Base-by-base conservation (phyloP, 169 alveolate species). In the Plasmodium blacklocki region DNA sequence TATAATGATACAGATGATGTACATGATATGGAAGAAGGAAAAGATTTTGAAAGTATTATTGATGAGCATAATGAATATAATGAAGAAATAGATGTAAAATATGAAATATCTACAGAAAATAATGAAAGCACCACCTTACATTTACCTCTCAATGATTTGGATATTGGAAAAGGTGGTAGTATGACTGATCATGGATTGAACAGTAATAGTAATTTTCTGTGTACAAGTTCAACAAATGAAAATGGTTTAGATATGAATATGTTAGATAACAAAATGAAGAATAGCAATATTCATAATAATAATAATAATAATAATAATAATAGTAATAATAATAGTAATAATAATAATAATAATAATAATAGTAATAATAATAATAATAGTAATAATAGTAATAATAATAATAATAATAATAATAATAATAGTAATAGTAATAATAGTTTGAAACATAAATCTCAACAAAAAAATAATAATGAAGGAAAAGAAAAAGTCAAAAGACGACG, bases 401-500 rank as follows among this genome's bases (percentile, higher is more conserved):
- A 3, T 29, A 29, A 70, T 47, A 70, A 70, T 11, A 47, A 47
- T 49, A 70, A 6, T 1, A 12, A 19, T 4, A 32, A 45, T 9
- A 19, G 14, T 56, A 56, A 56, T 56, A 11, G 14, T 15, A 15
- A 8, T 15, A 56, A 15, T 6, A 19, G 21, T 6, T 19, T 6
- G 21, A 56, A 15, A 56, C 29, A 56, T 56, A 56, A 56, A 15
- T 0, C 8, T 39, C 47, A 21, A 39, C 47, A 39, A 39, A 39
- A 39, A 39, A 39, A 47, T 9, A 74, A 59, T 8, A 19, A 9
- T 12, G 75, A 76, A n/a, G 68, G 32, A 14, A 75, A 75, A 43
- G 75, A 64, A 8, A 76, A 59, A 23, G 62, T 58, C 0, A 74
- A 60, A 68, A 76, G 71, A 21, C 14, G 76, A 50, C 63, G 68